phyloP scores from a whole-genome alignment of 148 eudicot genomes.

The Chenopodium berlandieri region DNA sequence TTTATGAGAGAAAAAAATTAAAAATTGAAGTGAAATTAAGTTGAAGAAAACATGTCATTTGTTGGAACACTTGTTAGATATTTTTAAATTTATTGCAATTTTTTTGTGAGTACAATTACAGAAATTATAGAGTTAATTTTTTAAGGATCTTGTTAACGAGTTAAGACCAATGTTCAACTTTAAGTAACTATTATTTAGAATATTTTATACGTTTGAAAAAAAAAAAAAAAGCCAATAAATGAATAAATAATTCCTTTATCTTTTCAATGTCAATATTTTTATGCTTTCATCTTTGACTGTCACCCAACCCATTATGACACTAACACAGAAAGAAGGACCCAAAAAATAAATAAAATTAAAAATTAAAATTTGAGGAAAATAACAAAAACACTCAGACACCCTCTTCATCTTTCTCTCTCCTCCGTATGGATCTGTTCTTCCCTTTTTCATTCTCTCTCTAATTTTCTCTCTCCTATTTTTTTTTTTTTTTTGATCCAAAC shows the following conservation, averaged over 20 bases:
- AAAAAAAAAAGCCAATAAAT: too few species aligned
- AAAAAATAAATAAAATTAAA: neutral
- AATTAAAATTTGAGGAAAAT: neutral
- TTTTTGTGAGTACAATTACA: too few species aligned
- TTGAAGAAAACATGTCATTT: too few species aligned
- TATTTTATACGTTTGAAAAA: too few species aligned
- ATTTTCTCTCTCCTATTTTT: constrained; percentile 2
- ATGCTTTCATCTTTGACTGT: constrained; percentile 24
- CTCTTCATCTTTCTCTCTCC: constrained; percentile 6
- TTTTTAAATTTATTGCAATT: too few species aligned
- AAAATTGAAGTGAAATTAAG: too few species aligned
- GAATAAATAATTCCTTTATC: neutral
- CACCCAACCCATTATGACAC: constrained; percentile 11
- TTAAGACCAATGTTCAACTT: too few species aligned
- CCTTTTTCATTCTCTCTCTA: neutral
- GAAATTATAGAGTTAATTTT: too few species aligned
- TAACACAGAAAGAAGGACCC: constrained; percentile 5
- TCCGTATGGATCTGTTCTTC: constrained; percentile 8
- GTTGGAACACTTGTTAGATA: too few species aligned
- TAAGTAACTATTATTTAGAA: too few species aligned
- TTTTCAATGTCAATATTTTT: neutral
- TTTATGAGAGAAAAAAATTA: too few species aligned
- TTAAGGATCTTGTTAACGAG: too few species aligned
- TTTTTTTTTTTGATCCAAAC: constrained; percentile 3
- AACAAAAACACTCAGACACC: constrained; percentile 14